Evolutionary conservation across 495 filamentous ascomycete genomes (phyloP).

Genomic region (Penicillium pulvis): DNA sequence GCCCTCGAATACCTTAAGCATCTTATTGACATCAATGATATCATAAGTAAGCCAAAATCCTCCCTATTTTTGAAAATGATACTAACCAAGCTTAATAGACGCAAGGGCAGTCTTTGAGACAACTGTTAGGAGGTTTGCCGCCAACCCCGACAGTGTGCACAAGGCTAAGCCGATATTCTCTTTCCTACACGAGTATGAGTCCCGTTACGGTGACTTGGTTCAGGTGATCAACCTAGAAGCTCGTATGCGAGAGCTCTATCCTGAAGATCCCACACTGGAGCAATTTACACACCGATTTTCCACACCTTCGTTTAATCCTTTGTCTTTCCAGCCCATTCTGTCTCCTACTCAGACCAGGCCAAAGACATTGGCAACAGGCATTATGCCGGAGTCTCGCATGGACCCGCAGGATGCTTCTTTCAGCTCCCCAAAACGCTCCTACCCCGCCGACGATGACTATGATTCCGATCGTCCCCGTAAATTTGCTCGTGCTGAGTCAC

Average conservation of each 20-base stretch:
- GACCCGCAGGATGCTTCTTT: conserved; percentile 52
- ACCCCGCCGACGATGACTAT: conserved; percentile 69
- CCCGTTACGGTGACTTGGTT: conserved; percentile 85
- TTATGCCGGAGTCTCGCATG: conserved; percentile 35
- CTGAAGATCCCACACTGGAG: conserved; percentile 75
- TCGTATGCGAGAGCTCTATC: conserved; percentile 89
- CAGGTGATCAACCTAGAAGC: conserved; percentile 88
- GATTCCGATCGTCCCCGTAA: conserved; percentile 76
- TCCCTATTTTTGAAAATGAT: not conserved
- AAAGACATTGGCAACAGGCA: conserved; percentile 40
- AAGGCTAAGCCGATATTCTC: conserved; percentile 83
- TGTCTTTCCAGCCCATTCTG: conserved; percentile 75
- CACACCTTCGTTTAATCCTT: conserved; percentile 70
- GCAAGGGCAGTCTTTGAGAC: conserved; percentile 94
- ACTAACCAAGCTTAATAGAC: conserved; percentile 58
- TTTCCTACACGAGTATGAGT: conserved; percentile 93
- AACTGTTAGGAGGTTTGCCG: conserved; percentile 73
- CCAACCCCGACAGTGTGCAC: conserved; percentile 67
- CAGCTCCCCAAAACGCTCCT: conserved; percentile 78
- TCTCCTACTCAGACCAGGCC: conserved; percentile 77
- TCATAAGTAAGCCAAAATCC: conserved; percentile 71
- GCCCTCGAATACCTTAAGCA: conserved; percentile 94
- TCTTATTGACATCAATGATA: conserved; percentile 84
- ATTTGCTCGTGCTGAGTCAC: conserved; percentile 77
- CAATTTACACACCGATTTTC: conserved; percentile 78